phyloP scores from a whole-genome alignment of 257 asterid species.

The Solanum tarijense region DNA sequence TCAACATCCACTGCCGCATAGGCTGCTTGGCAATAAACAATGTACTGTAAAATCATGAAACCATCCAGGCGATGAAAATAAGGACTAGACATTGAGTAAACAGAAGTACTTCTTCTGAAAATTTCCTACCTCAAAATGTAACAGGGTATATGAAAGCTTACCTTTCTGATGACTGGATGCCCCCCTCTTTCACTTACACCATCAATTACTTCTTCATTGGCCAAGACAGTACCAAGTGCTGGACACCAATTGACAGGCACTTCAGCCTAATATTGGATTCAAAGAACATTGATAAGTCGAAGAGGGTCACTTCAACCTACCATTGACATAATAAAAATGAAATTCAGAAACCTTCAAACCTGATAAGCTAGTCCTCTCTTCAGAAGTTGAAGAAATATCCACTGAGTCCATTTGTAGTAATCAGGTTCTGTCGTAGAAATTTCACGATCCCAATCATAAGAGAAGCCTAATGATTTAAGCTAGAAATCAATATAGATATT shows the following conservation, averaged over 20 bases:
- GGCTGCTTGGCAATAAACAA: slow-evolving; percentile 99
- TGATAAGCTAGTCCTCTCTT: slow-evolving; percentile 95
- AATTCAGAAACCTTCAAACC: slow-evolving; percentile 27
- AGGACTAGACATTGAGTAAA: slow-evolving; percentile 2
- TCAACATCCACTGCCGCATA: slow-evolving; percentile 99
- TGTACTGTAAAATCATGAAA: slow-evolving; percentile 88
- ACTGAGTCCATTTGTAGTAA: slow-evolving; percentile 93
- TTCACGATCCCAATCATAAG: slow-evolving; percentile 98
- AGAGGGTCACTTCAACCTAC: not conserved
- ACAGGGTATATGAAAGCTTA: slow-evolving; percentile 14
- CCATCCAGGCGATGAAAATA: slow-evolving; percentile 51
- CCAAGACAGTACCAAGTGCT: slow-evolving; percentile 97
- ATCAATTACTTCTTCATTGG: slow-evolving; percentile 95
- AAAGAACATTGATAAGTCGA: not conserved
- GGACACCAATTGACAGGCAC: slow-evolving; percentile 99
- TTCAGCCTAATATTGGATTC: slow-evolving; percentile 58
- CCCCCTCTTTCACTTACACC: slow-evolving; percentile 99
- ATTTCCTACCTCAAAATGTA: not conserved
- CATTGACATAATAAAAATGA: not conserved
- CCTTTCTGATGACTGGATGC: slow-evolving; percentile 93
- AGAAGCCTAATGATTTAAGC: slow-evolving; percentile 90
- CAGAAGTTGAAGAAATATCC: slow-evolving; percentile 97
- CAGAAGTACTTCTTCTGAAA: not conserved
- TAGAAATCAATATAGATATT: slow-evolving; percentile 28
- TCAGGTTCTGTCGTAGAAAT: slow-evolving; percentile 94